phyloP scores from a whole-genome alignment of 108 stramenopile genomes.

The Cyclostephanos tholiformis region DNA sequence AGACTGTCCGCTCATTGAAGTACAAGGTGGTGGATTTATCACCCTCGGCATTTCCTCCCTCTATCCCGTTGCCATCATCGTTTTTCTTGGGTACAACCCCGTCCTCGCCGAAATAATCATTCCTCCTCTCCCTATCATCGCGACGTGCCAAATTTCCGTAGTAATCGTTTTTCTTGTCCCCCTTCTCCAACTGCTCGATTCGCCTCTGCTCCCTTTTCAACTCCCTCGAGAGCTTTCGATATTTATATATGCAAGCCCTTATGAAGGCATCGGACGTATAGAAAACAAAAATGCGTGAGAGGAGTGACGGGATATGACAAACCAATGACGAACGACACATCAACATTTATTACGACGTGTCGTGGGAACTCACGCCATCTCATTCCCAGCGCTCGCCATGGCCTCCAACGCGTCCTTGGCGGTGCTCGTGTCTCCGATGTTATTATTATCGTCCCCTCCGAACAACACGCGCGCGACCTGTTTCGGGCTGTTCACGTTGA shows the following conservation, averaged over 20 bases:
- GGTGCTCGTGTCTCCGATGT: conserved; percentile 48
- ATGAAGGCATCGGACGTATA: too few relatives aligned
- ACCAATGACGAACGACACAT: background rate
- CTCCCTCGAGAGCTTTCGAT: conserved; percentile 43
- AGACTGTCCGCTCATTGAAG: background rate
- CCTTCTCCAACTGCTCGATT: conserved; percentile 48
- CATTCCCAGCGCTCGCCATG: conserved; percentile 66
- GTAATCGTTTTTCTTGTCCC: conserved; percentile 47
- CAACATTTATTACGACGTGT: background rate
- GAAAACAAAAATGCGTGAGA: background rate
- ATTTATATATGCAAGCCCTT: conserved; percentile 41
- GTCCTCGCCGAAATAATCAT: conserved; percentile 6
- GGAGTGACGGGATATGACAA: background rate
- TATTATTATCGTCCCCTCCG: conserved; percentile 39
- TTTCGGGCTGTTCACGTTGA: conserved; percentile 78
- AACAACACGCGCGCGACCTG: conserved; percentile 74
- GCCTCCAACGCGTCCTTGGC: conserved; percentile 76
- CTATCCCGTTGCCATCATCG: background rate
- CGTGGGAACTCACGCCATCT: conserved; percentile 23
- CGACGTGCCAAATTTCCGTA: conserved; percentile 42
- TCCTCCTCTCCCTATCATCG: conserved; percentile 12
- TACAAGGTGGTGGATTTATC: conserved; percentile 2
- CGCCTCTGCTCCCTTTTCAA: conserved; percentile 49
- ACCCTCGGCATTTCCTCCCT: conserved; percentile 2
- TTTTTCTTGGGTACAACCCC: conserved; percentile 4